Evolutionary conservation across 1,284 basidiomycete genomes (phyloP).

Genomic region (Trametes hirsuta): DNA sequence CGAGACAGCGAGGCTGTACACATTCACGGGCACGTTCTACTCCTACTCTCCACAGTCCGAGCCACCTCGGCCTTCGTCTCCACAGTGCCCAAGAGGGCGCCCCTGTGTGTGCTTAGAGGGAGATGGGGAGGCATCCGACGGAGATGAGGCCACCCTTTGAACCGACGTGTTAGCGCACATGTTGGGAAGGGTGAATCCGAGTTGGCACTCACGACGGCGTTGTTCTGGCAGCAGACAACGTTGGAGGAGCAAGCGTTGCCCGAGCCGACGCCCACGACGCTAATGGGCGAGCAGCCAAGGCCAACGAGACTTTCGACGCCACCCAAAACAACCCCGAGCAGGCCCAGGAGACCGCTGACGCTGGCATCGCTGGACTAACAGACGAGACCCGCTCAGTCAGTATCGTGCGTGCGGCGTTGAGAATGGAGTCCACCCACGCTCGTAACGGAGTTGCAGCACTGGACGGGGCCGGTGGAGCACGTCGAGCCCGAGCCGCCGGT

Average conservation of each 20-base stretch:
- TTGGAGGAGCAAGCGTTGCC: conserved; percentile 19
- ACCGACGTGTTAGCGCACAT: neutral
- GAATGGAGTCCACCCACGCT: neutral
- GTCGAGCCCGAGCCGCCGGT: neutral
- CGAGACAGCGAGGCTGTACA: too few relatives aligned
- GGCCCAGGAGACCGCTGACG: conserved; percentile 16
- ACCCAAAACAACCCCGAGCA: conserved; percentile 28
- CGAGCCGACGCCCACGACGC: conserved; percentile 23
- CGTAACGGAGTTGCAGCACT: conserved; percentile 29
- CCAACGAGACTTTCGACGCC: conserved; percentile 29
- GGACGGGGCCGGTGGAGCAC: conserved; percentile 30
- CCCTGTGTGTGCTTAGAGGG: conserved; percentile 6
- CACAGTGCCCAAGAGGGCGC: neutral
- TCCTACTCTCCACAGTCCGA: too few relatives aligned
- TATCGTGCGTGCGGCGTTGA: too few relatives aligned
- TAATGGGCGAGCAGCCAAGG: conserved; percentile 32
- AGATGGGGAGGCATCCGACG: conserved; percentile 27
- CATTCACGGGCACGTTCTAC: too few relatives aligned
- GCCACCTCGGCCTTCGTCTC: too few relatives aligned
- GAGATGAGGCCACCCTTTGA: conserved; percentile 25
- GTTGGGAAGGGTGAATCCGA: too few relatives aligned
- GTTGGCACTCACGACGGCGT: conserved; percentile 8
- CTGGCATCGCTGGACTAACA: conserved; percentile 15
- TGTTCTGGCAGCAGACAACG: conserved; percentile 20
- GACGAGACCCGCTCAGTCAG: neutral